Evolutionary conservation across 2,329 filamentous ascomycete species (phyloP).

Genomic region (Aureobasidium subglaciale): DNA sequence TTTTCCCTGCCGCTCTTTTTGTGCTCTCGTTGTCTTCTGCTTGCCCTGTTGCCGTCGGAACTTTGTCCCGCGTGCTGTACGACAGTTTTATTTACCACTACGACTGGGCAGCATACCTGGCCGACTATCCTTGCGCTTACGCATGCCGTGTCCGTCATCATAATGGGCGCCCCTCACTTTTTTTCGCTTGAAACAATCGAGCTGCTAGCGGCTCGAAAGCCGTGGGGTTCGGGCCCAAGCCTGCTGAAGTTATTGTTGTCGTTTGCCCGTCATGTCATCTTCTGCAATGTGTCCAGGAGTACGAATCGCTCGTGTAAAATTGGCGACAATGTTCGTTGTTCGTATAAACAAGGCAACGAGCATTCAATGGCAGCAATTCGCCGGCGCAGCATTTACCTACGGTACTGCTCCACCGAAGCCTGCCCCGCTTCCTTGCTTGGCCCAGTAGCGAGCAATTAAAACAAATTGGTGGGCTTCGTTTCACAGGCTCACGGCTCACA

Average conservation of each 20-base stretch:
- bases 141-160: constrained; percentile 12
- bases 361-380: neutral
- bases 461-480: constrained; percentile 9
- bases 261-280: neutral
- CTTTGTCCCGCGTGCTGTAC: constrained; percentile 12
- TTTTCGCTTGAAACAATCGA: constrained; percentile 11
- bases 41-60: constrained; percentile 15
- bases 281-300: constrained; percentile 6
- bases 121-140: constrained; percentile 9
- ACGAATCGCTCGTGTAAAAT: neutral
- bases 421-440: constrained; percentile 14
- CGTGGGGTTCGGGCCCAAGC: neutral
- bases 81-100: constrained; percentile 9
- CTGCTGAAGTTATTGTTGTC: neutral
- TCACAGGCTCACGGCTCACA: constrained; percentile 14
- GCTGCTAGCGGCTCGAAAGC: constrained; percentile 3
- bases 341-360: neutral
- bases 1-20: constrained; percentile 1
- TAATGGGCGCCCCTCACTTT: constrained; percentile 11
- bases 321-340: neutral
- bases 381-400: neutral
- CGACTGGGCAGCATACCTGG: constrained; percentile 12
- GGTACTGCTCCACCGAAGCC: neutral
- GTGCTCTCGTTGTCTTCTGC: constrained; percentile 13
- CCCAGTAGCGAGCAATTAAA: constrained; percentile 9